Conservation (phyloP, 2,329 filamentous ascomycete genomes). For the Xylaria arbuscula region DNA sequence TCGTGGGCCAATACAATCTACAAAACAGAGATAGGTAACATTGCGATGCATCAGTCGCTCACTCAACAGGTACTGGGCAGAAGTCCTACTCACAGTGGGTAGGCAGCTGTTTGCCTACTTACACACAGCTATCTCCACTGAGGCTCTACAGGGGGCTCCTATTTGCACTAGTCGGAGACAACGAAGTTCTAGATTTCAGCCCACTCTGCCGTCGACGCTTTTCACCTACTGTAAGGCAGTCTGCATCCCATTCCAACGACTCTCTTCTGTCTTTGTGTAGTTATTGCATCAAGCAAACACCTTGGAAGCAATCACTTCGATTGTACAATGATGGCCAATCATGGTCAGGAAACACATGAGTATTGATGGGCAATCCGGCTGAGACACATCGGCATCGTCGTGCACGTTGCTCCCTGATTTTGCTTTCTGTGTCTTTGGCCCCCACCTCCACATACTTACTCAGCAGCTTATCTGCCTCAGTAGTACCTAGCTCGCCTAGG, state of each 20-base stretch:
- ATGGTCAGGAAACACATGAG: too few relatives aligned
- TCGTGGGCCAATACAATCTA: neutral
- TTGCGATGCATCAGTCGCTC: too few relatives aligned
- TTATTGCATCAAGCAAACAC: neutral
- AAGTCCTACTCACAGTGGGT: too few relatives aligned
- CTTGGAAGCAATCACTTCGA: too few relatives aligned
- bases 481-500: too few relatives aligned
- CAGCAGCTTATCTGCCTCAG: too few relatives aligned
- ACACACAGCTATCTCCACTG: slow-evolving; percentile 11
- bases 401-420: neutral
- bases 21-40: neutral
- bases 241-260: neutral
- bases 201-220: neutral
- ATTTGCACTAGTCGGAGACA: slow-evolving; percentile 14
- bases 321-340: neutral
- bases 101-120: neutral
- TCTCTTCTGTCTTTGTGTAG: neutral
- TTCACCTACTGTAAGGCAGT: neutral
- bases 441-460: neutral
- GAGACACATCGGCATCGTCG: slow-evolving; percentile 7
- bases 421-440: neutral
- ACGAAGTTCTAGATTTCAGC: slow-evolving; percentile 24
- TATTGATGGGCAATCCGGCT: neutral
- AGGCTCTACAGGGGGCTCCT: slow-evolving; percentile 15
- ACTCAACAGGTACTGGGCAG: too few relatives aligned